These are phyloP conservation scores for Paramecium caudatum DNA, from an alignment of 73 alveolate species.

Conservation along the genomic window DNA sequence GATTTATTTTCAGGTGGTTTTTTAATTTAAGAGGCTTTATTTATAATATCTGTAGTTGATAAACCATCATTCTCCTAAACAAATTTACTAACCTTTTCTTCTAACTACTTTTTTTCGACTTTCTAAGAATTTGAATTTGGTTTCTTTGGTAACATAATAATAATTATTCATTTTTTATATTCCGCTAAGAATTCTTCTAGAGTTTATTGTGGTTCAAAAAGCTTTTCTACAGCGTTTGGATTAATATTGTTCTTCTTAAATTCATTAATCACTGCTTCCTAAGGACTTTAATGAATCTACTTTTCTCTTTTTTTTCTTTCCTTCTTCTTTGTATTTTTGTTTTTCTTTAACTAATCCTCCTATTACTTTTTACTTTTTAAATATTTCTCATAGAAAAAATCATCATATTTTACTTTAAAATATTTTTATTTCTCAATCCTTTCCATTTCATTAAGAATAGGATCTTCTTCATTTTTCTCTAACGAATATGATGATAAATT, in stretches of 20 bases:
- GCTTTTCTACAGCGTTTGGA: not conserved
- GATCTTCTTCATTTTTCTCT: not conserved
- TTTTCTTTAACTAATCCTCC: not conserved
- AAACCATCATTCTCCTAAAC: constrained; percentile 17
- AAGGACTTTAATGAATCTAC: not conserved
- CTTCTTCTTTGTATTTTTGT: not conserved
- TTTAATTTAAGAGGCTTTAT: not conserved
- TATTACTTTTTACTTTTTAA: not conserved
- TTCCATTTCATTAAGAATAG: constrained; percentile 7
- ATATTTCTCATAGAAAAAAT: not conserved
- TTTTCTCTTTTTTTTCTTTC: not conserved
- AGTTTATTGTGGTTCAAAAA: too few species aligned
- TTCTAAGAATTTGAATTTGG: not conserved
- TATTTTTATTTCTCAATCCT: not conserved
- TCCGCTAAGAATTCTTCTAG: too few species aligned
- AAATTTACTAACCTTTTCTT: constrained; percentile 26
- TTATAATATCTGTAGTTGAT: not conserved
- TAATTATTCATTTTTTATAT: too few species aligned
- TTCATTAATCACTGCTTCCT: not conserved
- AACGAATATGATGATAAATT: not conserved
- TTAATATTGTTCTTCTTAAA: not conserved
- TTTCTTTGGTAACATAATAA: constrained; percentile 3
- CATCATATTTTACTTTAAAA: not conserved
- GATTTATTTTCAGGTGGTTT: constrained; percentile 11
- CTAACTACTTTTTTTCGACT: not conserved